Conservation (phyloP, 1,284 basidiomycete genomes). For the Boletus semigastroideus region DNA sequence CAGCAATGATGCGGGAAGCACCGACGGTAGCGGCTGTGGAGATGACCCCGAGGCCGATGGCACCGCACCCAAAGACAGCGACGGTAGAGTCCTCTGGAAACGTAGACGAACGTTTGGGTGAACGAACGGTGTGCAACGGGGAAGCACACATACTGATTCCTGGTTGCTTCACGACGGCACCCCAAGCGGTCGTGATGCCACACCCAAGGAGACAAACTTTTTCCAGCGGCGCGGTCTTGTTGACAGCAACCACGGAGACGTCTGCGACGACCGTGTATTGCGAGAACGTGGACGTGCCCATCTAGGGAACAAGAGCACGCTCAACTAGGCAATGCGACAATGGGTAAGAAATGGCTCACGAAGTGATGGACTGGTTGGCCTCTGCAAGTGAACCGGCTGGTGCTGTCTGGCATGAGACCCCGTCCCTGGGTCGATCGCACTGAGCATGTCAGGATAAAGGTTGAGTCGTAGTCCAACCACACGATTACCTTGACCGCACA, state of each 20-base stretch:
- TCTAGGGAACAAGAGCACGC: slow-evolving; percentile 47
- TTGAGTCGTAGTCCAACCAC: slow-evolving; percentile 2
- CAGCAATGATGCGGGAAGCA: slow-evolving; percentile 86
- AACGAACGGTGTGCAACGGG: background rate
- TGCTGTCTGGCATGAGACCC: slow-evolving; percentile 94
- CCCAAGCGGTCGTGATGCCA: slow-evolving; percentile 97
- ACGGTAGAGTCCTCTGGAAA: slow-evolving; percentile 76
- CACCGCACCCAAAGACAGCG: slow-evolving; percentile 95
- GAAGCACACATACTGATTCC: slow-evolving; percentile 65
- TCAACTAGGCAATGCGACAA: background rate
- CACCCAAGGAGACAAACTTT: slow-evolving; percentile 95
- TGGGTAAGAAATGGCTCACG: slow-evolving; percentile 45
- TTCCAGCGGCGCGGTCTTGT: slow-evolving; percentile 84
- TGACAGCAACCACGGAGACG: slow-evolving; percentile 92
- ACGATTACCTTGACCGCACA: slow-evolving; percentile 77
- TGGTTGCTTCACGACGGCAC: slow-evolving; percentile 79
- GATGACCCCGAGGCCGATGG: slow-evolving; percentile 93
- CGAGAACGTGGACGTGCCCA: slow-evolving; percentile 98
- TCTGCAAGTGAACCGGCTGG: slow-evolving; percentile 88
- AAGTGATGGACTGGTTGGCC: slow-evolving; percentile 92
- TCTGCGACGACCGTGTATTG: slow-evolving; percentile 99
- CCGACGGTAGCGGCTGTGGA: slow-evolving; percentile 80
- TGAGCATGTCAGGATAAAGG: slow-evolving; percentile 26
- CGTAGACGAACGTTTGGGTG: background rate
- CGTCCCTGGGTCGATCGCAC: slow-evolving; percentile 95